Conservation (phyloP, 2,329 filamentous ascomycete genomes). For the Xylaria sp. region DNA sequence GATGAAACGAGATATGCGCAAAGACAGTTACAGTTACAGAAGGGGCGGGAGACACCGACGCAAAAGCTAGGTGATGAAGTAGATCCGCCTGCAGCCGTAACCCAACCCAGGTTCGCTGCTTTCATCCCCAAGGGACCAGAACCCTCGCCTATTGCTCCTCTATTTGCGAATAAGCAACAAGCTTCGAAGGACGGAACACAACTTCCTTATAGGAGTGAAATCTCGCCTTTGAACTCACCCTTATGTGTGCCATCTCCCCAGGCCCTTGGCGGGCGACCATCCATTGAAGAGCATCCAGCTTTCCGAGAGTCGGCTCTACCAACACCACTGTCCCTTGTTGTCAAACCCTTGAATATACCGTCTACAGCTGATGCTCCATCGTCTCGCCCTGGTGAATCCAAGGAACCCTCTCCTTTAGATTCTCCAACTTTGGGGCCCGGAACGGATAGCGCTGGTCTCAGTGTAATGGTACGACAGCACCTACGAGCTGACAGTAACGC, state of each 20-base stretch:
- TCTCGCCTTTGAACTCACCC: constrained; percentile 22
- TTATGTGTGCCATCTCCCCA: constrained; percentile 31
- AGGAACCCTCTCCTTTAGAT: constrained; percentile 43
- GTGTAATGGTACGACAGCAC: constrained; percentile 78
- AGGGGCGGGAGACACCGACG: constrained; percentile 61
- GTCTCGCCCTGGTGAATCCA: constrained; percentile 20
- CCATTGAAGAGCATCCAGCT: constrained; percentile 51
- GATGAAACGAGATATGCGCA: constrained; percentile 82
- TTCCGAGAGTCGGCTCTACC: constrained; percentile 44
- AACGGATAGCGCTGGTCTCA: constrained; percentile 54
- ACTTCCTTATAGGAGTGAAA: constrained; percentile 36
- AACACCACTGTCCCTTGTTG: constrained; percentile 37
- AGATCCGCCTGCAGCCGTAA: constrained; percentile 36
- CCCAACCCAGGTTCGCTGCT: constrained; percentile 45
- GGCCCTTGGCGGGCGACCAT: constrained; percentile 41
- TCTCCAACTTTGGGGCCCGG: constrained; percentile 73
- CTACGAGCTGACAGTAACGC: constrained; percentile 73
- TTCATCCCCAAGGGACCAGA: constrained; percentile 35
- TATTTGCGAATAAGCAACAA: constrained; percentile 25
- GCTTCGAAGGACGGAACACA: constrained; percentile 33
- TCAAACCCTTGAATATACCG: constrained; percentile 30
- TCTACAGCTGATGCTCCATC: constrained; percentile 27
- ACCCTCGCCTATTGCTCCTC: constrained; percentile 29
- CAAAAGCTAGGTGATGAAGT: constrained; percentile 43
- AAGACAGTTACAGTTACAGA: constrained; percentile 73